These are phyloP conservation scores for Xylaria hypoxylon DNA, from an alignment of 2,329 filamentous ascomycete species.

Conservation along the genomic window DNA sequence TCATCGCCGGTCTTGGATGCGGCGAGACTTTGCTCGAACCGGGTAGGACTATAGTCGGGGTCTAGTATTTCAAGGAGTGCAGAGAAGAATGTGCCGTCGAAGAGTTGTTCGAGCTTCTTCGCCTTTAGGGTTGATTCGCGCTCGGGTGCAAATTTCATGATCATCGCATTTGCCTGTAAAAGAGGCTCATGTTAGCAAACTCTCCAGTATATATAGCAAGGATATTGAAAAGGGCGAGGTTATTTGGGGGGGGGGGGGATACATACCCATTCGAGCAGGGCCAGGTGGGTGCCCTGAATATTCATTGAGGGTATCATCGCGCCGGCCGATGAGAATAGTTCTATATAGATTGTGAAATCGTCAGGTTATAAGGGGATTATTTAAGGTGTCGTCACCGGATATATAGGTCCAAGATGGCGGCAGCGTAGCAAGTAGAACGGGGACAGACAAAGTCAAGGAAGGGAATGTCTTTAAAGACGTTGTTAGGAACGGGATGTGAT, in stretches of 20 bases:
- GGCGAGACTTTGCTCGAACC: constrained; percentile 61
- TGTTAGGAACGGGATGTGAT: constrained; percentile 14
- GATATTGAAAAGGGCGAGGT: constrained; percentile 25
- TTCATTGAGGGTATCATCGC: constrained; percentile 47
- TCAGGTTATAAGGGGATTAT: neutral
- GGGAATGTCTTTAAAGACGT: constrained; percentile 11
- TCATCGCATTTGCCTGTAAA: constrained; percentile 48
- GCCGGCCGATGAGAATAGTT: constrained; percentile 31
- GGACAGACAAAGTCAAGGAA: constrained; percentile 2
- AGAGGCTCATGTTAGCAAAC: constrained; percentile 30
- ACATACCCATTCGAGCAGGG: constrained; percentile 49
- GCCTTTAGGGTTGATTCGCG: constrained; percentile 58
- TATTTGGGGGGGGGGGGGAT: constrained; percentile 33
- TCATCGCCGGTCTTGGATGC: constrained; percentile 60
- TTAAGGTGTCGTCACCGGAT: constrained; percentile 5
- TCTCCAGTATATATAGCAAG: constrained; percentile 51
- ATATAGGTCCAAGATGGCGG: constrained; percentile 4
- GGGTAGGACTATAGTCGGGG: constrained; percentile 64
- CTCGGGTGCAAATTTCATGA: constrained; percentile 41
- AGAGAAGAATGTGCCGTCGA: constrained; percentile 66
- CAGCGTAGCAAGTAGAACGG: neutral
- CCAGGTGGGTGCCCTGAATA: constrained; percentile 40
- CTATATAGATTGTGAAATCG: neutral
- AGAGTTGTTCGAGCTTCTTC: constrained; percentile 63
- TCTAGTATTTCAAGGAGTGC: constrained; percentile 70